These are phyloP conservation scores for Tetrapyrgos nigripes DNA, from an alignment of 1,284 basidiomycete species.

Conservation along the genomic window DNA sequence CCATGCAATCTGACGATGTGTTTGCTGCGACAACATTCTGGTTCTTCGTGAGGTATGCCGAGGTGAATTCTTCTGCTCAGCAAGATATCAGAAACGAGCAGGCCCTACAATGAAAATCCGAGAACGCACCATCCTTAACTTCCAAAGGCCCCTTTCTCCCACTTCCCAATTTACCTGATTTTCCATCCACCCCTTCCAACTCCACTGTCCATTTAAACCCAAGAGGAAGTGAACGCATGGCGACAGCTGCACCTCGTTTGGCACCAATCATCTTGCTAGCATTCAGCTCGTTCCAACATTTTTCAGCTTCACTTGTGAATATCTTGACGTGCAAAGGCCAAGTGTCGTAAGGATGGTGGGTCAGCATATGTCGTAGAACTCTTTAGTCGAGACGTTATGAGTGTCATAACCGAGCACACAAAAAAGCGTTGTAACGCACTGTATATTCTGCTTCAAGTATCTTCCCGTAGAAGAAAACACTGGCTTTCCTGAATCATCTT, in stretches of 20 bases:
- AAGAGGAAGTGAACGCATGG: constrained; percentile 45
- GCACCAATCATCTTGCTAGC: constrained; percentile 14
- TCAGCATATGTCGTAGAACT: constrained; percentile 62
- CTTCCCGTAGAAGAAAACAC: constrained; percentile 42
- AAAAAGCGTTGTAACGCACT: constrained; percentile 41
- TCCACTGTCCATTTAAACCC: constrained; percentile 62
- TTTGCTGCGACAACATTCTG: constrained; percentile 43
- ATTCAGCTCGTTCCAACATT: constrained; percentile 49
- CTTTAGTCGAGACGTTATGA: constrained; percentile 28
- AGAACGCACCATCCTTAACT: constrained; percentile 64
- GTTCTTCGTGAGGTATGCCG: constrained; percentile 61
- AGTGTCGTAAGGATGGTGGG: constrained; percentile 61
- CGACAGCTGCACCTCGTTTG: background rate
- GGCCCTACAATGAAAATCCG: background rate
- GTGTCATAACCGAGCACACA: background rate
- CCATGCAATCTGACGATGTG: constrained; percentile 47
- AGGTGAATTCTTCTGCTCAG: constrained; percentile 55
- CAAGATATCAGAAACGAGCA: constrained; percentile 2
- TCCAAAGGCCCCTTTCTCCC: constrained; percentile 64
- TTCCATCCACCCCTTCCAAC: constrained; percentile 78
- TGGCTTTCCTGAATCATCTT: constrained; percentile 45
- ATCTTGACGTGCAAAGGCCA: constrained; percentile 76
- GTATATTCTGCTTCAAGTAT: constrained; percentile 50
- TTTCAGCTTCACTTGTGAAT: constrained; percentile 67
- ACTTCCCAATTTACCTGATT: constrained; percentile 53